Evolutionary conservation across 129 eudicot species (phyloP).

Genomic region (Saussurea involucrata): DNA sequence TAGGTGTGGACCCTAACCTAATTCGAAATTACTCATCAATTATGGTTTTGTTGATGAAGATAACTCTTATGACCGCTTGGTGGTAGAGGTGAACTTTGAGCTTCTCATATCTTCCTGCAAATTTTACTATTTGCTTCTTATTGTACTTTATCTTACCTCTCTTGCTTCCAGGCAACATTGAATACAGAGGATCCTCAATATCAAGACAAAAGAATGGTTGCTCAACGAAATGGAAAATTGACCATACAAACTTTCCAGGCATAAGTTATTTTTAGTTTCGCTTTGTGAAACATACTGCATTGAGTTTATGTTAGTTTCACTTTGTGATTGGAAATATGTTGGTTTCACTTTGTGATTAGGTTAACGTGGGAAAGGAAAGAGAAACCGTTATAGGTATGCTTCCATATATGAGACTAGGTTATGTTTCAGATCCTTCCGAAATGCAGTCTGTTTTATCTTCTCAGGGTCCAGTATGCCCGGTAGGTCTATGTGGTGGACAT

Average conservation of each 20-base stretch:
- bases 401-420: slow-evolving; percentile 93
- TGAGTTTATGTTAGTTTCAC: neutral
- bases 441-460: slow-evolving; percentile 90
- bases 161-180: slow-evolving; percentile 65
- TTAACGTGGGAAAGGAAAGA: slow-evolving; percentile 81
- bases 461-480: slow-evolving; percentile 95
- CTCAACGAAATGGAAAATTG: slow-evolving; percentile 88
- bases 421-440: slow-evolving; percentile 91
- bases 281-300: too few relatives aligned
- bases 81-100: slow-evolving; percentile 56
- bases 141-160: slow-evolving; percentile 5
- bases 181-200: slow-evolving; percentile 98
- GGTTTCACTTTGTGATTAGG: slow-evolving; percentile 40
- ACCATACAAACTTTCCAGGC: slow-evolving; percentile 77
- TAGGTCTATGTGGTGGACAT: slow-evolving; percentile 35
- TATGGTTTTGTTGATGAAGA: slow-evolving; percentile 97
- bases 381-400: slow-evolving; percentile 84
- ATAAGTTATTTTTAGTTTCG: slow-evolving; percentile 12
- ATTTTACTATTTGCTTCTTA: neutral
- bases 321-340: neutral
- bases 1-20: slow-evolving; percentile 99
- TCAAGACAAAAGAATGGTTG: slow-evolving; percentile 94
- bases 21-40: slow-evolving; percentile 86
- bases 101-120: neutral
- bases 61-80: slow-evolving; percentile 73